Base-by-base conservation (phyloP, 164 flowering plant genomes). In the Tinospora cordifolia region DNA sequence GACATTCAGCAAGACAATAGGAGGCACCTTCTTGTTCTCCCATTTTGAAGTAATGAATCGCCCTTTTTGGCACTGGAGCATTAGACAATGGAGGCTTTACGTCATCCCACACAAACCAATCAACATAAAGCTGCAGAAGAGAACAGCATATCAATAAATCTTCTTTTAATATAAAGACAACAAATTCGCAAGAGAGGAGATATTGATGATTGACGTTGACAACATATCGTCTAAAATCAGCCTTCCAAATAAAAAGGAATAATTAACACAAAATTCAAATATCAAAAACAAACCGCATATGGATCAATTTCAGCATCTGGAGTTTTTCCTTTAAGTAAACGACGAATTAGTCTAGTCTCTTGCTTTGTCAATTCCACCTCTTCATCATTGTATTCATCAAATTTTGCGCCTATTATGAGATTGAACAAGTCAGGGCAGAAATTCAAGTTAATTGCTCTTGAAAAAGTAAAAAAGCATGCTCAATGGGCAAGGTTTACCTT, bases 31-130 rank as follows among this genome's bases (percentile, higher is more conserved):
- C 83, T 90, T 95, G 74, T 65, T 71, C 79, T 95, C 99, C 88
- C 85, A 92, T 78, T 87, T 88, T 26, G 99, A 95, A 68, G 90
- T 96, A 83, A 87, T 88, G 72, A 92, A 95, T 40, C 98, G 86
- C 68, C n/a, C 99, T 81, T 79, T 95, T 95, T 9, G 99, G 98
- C 71, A 92, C 99, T 65, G 97, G 98, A 8, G 97, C 99, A 87
- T 84, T 88, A 65, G 97, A 89, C 30, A 95, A 62, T 51, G 99
- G 98, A 80, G 91, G 94, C 68, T 70, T 84, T 0, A 89, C 82
- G 73, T 79, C 93, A 66, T 89, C 90, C 88, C 87, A 86, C 34
- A 68, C 74, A 78, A 95, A 90, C 88, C 90, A 95, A 75, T 95
- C 99, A 76, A 90, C 88, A 84, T 84, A 90, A 69, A 84, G 81